phyloP scores from a whole-genome alignment of 2,329 filamentous ascomycete species.

The Massarina eburnea region DNA sequence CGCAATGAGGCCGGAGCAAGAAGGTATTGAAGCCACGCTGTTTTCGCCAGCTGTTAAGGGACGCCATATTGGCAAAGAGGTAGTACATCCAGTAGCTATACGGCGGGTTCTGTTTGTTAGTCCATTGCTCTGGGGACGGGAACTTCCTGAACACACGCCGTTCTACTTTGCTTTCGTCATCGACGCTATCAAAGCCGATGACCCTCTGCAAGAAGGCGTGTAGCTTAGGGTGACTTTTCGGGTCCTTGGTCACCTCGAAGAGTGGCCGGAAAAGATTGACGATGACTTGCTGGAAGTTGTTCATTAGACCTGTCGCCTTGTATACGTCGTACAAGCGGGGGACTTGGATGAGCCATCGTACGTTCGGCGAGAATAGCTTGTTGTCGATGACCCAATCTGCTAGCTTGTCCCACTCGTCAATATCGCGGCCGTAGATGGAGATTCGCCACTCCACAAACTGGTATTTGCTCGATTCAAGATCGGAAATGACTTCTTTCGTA shows the following conservation, averaged over 20 bases:
- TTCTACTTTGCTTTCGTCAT: constrained; percentile 97
- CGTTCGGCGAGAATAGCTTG: constrained; percentile 96
- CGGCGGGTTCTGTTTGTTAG: constrained; percentile 90
- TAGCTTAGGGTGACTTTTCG: constrained; percentile 83
- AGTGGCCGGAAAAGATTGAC: constrained; percentile 90
- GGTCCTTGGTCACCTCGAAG: constrained; percentile 91
- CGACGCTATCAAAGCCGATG: constrained; percentile 95
- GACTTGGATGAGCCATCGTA: constrained; percentile 95
- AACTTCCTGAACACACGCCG: constrained; percentile 94
- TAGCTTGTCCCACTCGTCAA: constrained; percentile 97
- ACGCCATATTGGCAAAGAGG: constrained; percentile 89
- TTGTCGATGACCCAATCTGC: constrained; percentile 98
- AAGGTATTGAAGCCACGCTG: constrained; percentile 95
- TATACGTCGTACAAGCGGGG: constrained; percentile 95
- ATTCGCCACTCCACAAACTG: constrained; percentile 99
- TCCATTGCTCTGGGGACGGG: constrained; percentile 85
- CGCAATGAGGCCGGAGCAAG: constrained; percentile 87
- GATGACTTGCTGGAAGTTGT: constrained; percentile 86
- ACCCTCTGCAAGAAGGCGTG: constrained; percentile 94
- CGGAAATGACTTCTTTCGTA: constrained; percentile 94
- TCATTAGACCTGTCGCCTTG: constrained; percentile 83
- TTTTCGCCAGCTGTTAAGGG: constrained; percentile 88
- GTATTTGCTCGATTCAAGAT: constrained; percentile 98
- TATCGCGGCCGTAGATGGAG: constrained; percentile 88
- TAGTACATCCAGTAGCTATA: constrained; percentile 99